Conservation (phyloP, 495 filamentous ascomycete species). For the Podospora pseudoanserina region DNA sequence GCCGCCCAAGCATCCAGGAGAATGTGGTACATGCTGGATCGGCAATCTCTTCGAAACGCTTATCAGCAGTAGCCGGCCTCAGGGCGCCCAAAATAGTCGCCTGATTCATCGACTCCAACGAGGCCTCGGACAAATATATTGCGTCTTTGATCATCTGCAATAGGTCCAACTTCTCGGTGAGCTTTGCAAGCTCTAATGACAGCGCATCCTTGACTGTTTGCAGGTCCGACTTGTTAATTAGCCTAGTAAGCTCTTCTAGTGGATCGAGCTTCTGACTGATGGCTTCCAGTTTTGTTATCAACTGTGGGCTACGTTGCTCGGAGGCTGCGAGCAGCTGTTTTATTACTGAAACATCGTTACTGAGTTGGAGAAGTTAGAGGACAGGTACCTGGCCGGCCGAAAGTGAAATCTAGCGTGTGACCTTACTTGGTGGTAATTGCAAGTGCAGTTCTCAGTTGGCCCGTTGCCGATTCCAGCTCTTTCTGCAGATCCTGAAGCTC, state of each 20-base stretch:
- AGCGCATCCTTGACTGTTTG: too few relatives aligned
- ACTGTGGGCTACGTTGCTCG: neutral
- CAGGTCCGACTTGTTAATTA: too few relatives aligned
- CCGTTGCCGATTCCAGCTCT: neutral
- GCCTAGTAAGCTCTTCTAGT: too few relatives aligned
- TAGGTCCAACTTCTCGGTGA: neutral
- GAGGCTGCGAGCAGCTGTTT: neutral
- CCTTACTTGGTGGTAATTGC: slow-evolving; percentile 1
- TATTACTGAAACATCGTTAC: neutral
- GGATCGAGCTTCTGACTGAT: neutral
- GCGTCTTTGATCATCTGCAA: neutral
- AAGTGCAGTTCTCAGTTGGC: neutral
- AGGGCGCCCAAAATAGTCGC: neutral
- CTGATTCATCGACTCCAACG: neutral
- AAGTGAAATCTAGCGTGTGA: neutral
- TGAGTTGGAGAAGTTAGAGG: neutral
- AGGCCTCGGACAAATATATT: neutral
- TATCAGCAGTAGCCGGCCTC: neutral
- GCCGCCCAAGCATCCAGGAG: neutral
- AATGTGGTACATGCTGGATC: neutral
- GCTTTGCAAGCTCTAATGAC: neutral
- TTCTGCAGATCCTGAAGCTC: neutral
- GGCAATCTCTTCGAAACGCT: neutral
- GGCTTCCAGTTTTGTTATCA: neutral
- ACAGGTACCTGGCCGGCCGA: too few relatives aligned